Evolutionary conservation across 768 basidiomycete species (phyloP), one percentile per base, ranked within the genome.

Genomic region (Amyloporia xantha): DNA sequence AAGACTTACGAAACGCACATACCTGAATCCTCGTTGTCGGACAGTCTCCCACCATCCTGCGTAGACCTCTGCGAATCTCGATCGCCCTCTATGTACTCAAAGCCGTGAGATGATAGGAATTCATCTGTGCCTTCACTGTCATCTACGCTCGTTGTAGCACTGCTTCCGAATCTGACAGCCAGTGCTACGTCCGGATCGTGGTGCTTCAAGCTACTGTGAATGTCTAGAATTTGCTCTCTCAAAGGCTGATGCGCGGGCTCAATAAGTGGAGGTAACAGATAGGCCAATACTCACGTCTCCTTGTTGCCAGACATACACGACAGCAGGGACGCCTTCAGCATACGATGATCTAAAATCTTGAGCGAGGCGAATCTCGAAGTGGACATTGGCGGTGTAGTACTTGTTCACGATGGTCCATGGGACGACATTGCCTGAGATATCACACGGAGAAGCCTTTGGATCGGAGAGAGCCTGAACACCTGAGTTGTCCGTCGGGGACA

Each of bases 401-500:
- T 78, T 83, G 70, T 91, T 91, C 44, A 67, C 66, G 52, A 91
- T 85, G 36, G 77, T 84, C 87, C 86, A 91, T 9, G 84, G 82
- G 26, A 86, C 65, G 23, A 42, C 52, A 23, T 48, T 53, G n/a
- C 44, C 53, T 19, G 45, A 4, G 6, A 23, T 15, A 27, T 41
- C 20, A 15, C 26, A 33, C 13, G 49, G 26, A 9, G 27, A 12
- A n/a, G 27, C 5, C 40, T 23, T 11, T 24, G 51, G n/a, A 11
- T 12, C 42, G 2, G 54, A 54, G 1, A 65, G 43, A 25, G 52
- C 49, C 56, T 61, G 59, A 48, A 63, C 57, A 48, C 59, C 63
- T 65, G 52, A n/a, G 11, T 23, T 35, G 37, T 36, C 35, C 40
- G 27, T 43, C 49, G 43, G 15, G 21, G 25, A 40, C 39, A 39